These are phyloP conservation scores for Laetiporus sulphureus DNA, from an alignment of 1,284 basidiomycete species.

Conservation along the genomic window DNA sequence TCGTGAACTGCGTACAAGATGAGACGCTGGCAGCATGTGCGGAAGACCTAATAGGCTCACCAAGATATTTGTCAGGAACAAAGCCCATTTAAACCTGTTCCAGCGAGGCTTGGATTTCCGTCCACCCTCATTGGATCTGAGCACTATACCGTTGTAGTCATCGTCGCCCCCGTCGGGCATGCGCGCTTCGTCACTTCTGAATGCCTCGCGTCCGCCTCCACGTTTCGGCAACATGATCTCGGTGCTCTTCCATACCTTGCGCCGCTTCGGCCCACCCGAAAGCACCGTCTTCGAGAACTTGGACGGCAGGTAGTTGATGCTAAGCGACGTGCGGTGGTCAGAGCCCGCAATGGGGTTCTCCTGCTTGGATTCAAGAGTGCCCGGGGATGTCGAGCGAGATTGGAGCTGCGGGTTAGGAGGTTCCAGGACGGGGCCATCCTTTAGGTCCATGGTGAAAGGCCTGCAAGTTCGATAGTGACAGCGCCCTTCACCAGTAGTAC, in stretches of 20 bases:
- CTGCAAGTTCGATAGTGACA: no score
- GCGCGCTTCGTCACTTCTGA: slow-evolving; percentile 37
- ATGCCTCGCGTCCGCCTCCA: slow-evolving; percentile 51
- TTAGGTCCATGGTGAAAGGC: no score
- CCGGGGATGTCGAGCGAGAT: no score
- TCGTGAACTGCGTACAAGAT: slow-evolving; percentile 44
- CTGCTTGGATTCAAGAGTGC: no score
- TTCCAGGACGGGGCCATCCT: no score
- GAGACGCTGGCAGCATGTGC: not conserved
- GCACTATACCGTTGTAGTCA: slow-evolving; percentile 41
- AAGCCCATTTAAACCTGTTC: slow-evolving; percentile 57
- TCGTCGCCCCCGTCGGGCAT: slow-evolving; percentile 51
- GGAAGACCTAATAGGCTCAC: slow-evolving; percentile 28
- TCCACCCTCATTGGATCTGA: slow-evolving; percentile 30
- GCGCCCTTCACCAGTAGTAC: no score
- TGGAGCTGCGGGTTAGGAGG: no score
- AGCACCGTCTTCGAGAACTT: slow-evolving; percentile 48
- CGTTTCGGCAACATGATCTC: slow-evolving; percentile 30
- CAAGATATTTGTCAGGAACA: slow-evolving; percentile 44
- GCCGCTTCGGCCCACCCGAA: slow-evolving; percentile 35
- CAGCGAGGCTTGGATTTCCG: slow-evolving; percentile 41
- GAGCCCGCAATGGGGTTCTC: not conserved
- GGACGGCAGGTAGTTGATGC: slow-evolving; percentile 50
- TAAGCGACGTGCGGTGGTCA: slow-evolving; percentile 27
- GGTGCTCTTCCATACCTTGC: slow-evolving; percentile 27